phyloP scores from a whole-genome alignment of 768 basidiomycete genomes.

The Mycena floridula region DNA sequence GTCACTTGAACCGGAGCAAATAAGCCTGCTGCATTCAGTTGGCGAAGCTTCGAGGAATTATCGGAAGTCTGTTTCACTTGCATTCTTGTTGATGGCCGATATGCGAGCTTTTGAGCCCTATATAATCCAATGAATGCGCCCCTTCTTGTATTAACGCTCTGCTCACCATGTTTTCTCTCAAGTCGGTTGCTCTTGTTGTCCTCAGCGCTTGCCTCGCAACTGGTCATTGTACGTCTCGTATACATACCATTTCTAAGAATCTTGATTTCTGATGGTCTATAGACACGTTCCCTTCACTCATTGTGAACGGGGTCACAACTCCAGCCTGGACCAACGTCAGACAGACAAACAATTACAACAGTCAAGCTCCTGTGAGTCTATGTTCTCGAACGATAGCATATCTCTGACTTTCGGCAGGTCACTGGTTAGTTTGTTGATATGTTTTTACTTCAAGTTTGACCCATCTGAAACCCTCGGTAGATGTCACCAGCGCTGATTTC shows the following conservation, averaged over 20 bases:
- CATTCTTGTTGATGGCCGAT: too few relatives aligned
- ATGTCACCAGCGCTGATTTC: slow-evolving; percentile 41
- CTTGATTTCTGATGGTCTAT: neutral
- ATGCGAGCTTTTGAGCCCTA: too few relatives aligned
- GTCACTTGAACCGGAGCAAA: too few relatives aligned
- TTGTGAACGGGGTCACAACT: slow-evolving; percentile 10
- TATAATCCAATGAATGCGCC: too few relatives aligned
- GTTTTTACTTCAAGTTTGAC: neutral
- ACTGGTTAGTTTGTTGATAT: too few relatives aligned
- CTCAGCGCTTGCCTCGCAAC: neutral
- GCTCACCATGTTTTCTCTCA: neutral
- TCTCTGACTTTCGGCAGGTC: neutral
- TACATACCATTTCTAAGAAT: neutral
- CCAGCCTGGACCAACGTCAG: slow-evolving; percentile 14
- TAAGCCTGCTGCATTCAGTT: too few relatives aligned
- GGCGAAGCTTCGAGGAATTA: too few relatives aligned
- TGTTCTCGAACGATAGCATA: neutral
- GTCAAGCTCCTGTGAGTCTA: slow-evolving; percentile 8
- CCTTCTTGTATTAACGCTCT: too few relatives aligned
- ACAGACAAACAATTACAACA: slow-evolving; percentile 12
- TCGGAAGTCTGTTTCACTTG: too few relatives aligned
- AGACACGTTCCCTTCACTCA: slow-evolving; percentile 16
- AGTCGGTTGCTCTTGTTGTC: neutral
- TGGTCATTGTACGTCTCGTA: neutral
- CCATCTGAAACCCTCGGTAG: slow-evolving; percentile 17